A percentile compares a stretch with the other conserved stretches of the same genome.
Evolutionary conservation across 2,329 filamentous ascomycete genomes (phyloP).

Genomic region (Trichophyton schoenleinii): DNA sequence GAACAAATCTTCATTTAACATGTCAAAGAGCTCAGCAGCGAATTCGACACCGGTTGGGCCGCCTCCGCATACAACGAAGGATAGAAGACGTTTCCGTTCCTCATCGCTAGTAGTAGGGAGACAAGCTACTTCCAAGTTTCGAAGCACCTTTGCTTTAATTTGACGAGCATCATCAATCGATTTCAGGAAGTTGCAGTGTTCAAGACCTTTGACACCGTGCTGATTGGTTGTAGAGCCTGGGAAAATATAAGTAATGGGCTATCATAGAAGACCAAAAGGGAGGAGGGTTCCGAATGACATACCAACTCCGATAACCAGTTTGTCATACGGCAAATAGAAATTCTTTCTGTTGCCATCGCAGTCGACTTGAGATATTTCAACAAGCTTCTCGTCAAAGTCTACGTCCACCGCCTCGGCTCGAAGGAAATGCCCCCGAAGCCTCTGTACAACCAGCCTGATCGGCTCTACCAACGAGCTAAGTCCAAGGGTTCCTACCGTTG

Average conservation of each 20-base stretch:
- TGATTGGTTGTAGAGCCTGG: constrained; percentile 74
- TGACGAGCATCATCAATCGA: constrained; percentile 82
- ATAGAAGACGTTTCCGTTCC: constrained; percentile 74
- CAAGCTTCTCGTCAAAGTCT: constrained; percentile 79
- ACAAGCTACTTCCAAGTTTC: constrained; percentile 81
- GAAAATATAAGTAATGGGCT: not conserved
- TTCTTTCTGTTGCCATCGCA: constrained; percentile 56
- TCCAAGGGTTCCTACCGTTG: constrained; percentile 89
- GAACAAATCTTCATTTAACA: constrained; percentile 87
- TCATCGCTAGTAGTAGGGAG: constrained; percentile 85
- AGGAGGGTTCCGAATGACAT: constrained; percentile 14
- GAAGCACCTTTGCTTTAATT: constrained; percentile 78
- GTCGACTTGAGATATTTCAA: constrained; percentile 70
- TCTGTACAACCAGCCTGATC: constrained; percentile 67
- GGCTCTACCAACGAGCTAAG: constrained; percentile 86
- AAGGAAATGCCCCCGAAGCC: constrained; percentile 76
- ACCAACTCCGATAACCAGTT: constrained; percentile 80
- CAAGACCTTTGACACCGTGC: constrained; percentile 87
- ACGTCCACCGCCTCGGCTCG: constrained; percentile 78
- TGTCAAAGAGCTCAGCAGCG: constrained; percentile 87
- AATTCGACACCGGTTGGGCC: constrained; percentile 97
- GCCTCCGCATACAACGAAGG: constrained; percentile 91
- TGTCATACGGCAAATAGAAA: constrained; percentile 96
- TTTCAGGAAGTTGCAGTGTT: constrained; percentile 90
- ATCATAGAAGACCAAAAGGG: not conserved